Conservation (phyloP, 2,329 filamentous ascomycete species). For the Ceratocystis albifundus region DNA sequence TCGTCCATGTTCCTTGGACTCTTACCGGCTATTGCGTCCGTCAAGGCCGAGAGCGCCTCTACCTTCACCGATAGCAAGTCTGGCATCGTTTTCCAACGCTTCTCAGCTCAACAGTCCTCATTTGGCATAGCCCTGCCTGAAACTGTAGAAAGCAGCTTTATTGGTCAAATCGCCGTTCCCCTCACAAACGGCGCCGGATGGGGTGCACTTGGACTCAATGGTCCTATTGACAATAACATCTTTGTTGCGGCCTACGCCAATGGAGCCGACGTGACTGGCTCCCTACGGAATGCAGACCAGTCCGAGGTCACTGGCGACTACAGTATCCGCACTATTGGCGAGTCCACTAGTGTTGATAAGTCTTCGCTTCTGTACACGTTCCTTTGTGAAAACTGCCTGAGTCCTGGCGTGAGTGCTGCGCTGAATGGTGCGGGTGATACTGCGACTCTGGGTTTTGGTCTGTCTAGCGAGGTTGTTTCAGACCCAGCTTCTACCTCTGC, state of each 20-base stretch:
- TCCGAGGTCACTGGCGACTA: constrained; percentile 35
- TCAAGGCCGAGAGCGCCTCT: constrained; percentile 7
- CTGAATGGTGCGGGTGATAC: constrained; percentile 26
- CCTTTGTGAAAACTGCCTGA: constrained; percentile 34
- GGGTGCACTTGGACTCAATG: constrained; percentile 36
- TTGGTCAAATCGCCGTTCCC: constrained; percentile 37
- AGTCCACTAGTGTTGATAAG: constrained; percentile 35
- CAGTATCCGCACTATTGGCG: constrained; percentile 32
- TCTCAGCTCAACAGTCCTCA: constrained; percentile 30
- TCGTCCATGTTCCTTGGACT: constrained; percentile 21
- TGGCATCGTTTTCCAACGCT: constrained; percentile 27
- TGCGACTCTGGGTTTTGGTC: constrained; percentile 32
- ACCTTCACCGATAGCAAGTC: constrained; percentile 22
- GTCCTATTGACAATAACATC: constrained; percentile 36
- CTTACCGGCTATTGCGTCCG: background rate
- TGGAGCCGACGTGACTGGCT: constrained; percentile 32
- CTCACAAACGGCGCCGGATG: constrained; percentile 34
- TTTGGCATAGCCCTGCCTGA: constrained; percentile 36
- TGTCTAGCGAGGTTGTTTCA: constrained; percentile 26
- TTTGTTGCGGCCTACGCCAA: constrained; percentile 37
- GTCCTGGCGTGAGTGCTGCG: constrained; percentile 27
- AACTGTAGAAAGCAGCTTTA: constrained; percentile 32
- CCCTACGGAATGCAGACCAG: constrained; percentile 36
- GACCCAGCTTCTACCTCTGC: constrained; percentile 23
- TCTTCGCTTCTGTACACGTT: constrained; percentile 38